Base-by-base conservation (phyloP, 805 yeast genomes). In the Debaryomyces hansenii region DNA sequence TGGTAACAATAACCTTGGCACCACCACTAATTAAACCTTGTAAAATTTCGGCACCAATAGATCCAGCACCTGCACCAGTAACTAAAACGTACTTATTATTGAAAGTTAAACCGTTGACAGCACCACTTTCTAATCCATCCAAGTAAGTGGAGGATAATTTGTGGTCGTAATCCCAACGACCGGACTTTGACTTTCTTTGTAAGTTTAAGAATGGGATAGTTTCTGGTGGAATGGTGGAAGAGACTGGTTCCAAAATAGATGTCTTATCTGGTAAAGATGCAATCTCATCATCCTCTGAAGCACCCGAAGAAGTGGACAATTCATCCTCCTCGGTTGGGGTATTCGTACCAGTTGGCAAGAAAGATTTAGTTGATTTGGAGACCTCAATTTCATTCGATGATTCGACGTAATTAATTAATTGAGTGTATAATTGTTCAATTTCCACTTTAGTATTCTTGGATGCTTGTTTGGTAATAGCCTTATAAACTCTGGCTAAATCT, bases 31-130 rank as follows among this genome's bases (percentile, higher is more conserved):
- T 77, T 64, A 94, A 78, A 55, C 99, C 99, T 75, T 89, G 95
- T 65, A 94, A 78, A 57, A 94, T 82, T 71, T 94, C 97, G 51
- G 97, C 97, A 75, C 98, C 99, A 63, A 94, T 94, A 42, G 99
- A 94, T 45, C 98, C 99, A 41, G 89, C 91, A 78, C 99, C 99
- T 42, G 98, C 98, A 78, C 99, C 99, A 41, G 99, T 94, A 55
- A 94, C 78, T 61, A 94, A 80, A 43, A 91, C 97, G 56, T 84
- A 84, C 71, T 90, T 94, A 67, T 83, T 89, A 67, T 85, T 83
- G 77, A 84, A 94, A 34, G 96, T 81, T 47, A 90, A 80, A 75
- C 99, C 99, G 59, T 91, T 94, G 54, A 89, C 82, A 31, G 99
- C 97, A 66, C 95, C 96, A 52, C 80, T 79, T 74, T 94, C 98